Evolutionary conservation across 2,329 filamentous ascomycete species (phyloP).

Genomic region (Cadophora gregata): DNA sequence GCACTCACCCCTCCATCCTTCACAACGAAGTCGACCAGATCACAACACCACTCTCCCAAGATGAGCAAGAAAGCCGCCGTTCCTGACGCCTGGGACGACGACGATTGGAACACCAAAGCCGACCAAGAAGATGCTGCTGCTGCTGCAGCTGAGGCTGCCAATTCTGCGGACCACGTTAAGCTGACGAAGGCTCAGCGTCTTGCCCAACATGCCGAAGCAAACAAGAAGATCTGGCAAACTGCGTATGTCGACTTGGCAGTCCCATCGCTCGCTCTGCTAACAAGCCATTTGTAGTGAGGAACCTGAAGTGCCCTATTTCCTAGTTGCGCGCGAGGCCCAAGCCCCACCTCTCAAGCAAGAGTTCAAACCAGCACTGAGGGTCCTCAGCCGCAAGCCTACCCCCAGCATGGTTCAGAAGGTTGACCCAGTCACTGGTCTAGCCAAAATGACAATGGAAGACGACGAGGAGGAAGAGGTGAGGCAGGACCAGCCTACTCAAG

Average conservation of each 20-base stretch:
- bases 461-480: conserved; percentile 73
- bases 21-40: not conserved
- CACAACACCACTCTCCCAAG: not conserved
- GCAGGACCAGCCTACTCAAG: conserved; percentile 69
- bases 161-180: conserved; percentile 38
- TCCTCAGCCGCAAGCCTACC: conserved; percentile 82
- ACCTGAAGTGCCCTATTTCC: conserved; percentile 75
- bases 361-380: conserved; percentile 83
- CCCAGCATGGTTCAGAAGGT: conserved; percentile 63
- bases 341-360: conserved; percentile 67
- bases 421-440: conserved; percentile 57
- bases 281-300: conserved; percentile 56
- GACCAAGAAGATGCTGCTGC: conserved; percentile 56
- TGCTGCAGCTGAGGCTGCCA: conserved; percentile 28
- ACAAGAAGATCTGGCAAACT: conserved; percentile 86
- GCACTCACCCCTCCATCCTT: not conserved
- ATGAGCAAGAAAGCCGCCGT: conserved; percentile 52
- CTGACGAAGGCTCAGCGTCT: conserved; percentile 77
- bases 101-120: conserved; percentile 81
- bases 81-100: conserved; percentile 83
- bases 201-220: conserved; percentile 81
- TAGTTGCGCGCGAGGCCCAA: conserved; percentile 65
- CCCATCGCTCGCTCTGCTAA: not conserved
- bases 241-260: conserved; percentile 62
- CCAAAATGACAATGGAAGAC: conserved; percentile 54